Percentiles rank a stretch among this genome's conserved stretches.
Evolutionary conservation across 192 early-diverging fungal species (phyloP).

Genomic region (Martensiomyces pterosporus): DNA sequence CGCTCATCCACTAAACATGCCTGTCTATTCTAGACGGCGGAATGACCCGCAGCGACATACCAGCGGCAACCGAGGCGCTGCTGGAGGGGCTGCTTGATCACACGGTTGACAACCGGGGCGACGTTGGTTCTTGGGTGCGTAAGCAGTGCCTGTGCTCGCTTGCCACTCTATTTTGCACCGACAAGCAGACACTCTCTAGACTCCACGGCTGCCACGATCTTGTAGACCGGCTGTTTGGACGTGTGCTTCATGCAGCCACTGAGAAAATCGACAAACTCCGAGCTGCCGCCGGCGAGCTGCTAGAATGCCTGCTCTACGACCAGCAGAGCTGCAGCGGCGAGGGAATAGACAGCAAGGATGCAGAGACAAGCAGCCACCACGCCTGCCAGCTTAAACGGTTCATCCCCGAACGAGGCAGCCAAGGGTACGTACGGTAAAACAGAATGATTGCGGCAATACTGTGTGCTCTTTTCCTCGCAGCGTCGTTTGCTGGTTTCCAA

Average conservation of each 20-base stretch:
- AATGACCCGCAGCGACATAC: too few relatives aligned
- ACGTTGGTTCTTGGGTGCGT: conserved; percentile 94
- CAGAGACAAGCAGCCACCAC: too few relatives aligned
- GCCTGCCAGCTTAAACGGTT: too few relatives aligned
- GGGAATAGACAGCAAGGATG: too few relatives aligned
- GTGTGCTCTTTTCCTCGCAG: too few relatives aligned
- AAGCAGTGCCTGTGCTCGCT: conserved; percentile 63
- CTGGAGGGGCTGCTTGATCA: conserved; percentile 76
- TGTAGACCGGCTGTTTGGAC: conserved; percentile 27
- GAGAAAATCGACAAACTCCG: conserved; percentile 93
- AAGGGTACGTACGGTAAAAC: too few relatives aligned
- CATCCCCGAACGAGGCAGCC: too few relatives aligned
- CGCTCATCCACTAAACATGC: too few relatives aligned
- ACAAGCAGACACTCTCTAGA: conserved; percentile 9
- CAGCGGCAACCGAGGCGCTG: conserved; percentile 40
- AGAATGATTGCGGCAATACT: too few relatives aligned
- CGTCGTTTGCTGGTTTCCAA: too few relatives aligned
- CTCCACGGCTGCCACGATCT: conserved; percentile 28
- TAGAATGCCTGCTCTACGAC: conserved; percentile 44
- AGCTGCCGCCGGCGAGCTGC: conserved; percentile 60
- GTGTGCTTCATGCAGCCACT: conserved; percentile 68
- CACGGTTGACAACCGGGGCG: conserved; percentile 83
- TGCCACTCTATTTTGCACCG: conserved; percentile 33
- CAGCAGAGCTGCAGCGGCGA: conserved; percentile 3
- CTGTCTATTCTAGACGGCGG: too few relatives aligned